Evolutionary conservation across 2,329 filamentous ascomycete genomes (phyloP), one percentile per base, ranked within the genome.

Genomic region (Claviceps monticola): DNA sequence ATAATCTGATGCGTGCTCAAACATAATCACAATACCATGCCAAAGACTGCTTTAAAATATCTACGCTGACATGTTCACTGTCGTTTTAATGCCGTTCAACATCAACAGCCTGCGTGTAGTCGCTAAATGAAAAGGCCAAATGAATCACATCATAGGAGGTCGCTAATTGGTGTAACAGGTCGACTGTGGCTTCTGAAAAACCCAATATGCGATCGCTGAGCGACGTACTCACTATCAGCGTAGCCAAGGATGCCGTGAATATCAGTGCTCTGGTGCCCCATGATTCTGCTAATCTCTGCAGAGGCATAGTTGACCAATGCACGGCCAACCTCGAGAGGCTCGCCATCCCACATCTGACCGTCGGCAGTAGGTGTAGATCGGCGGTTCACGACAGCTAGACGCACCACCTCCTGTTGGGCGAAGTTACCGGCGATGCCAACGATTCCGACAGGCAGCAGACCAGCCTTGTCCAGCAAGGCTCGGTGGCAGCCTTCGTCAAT

Each of bases 221-320:
- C 90, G 42, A 97, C 85, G 68, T 97, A 96, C 68, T 97, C 89
- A 62, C 86, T 94, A 65, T 96, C 90, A 19, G 88, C 88, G 68
- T 96, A 98, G 3, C 91, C 93, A 36, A 98, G 71, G 45, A 93
- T 71, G 9, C 77, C 75, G 47, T 82, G 75, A 56, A 98, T 96
- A 64, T 95, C 85, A 5, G 75, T 79, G 63, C 89, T 95, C 64
- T 86, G 82, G 57, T 85, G 74, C 1, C 93, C 93, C 70, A 86
- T 88, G 63, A 98, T 95, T 49, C 86, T 74, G 53, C 74, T 71
- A 55, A 98, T 89, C 68, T 98, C 91, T 1, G 76, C 73, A 1
- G 86, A 82, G n/a, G 86, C 86, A 65, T 97, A 98, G 67, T 97
- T 96, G 53, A 95, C 89, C 48, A 98, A 71, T 4, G 88, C 90